Evolutionary conservation across 108 stramenopile genomes (phyloP).

Genomic region (Cyclotella distinguenda): DNA sequence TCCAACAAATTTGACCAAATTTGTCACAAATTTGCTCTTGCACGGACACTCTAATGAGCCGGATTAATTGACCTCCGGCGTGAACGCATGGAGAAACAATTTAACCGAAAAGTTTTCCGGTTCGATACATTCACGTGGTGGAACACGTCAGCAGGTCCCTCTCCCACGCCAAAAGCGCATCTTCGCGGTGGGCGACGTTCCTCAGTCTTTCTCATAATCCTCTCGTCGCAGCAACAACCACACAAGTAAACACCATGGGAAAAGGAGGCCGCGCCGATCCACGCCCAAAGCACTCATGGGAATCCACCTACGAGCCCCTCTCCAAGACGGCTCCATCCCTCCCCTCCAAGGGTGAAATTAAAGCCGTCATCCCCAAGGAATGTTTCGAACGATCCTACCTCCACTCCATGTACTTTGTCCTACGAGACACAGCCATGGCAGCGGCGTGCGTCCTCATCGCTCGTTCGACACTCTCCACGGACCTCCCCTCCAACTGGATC

Average conservation of each 20-base stretch:
- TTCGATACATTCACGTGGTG: not conserved
- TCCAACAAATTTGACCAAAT: too few relatives aligned
- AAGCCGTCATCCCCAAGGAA: conserved; percentile 85
- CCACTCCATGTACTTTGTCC: conserved; percentile 81
- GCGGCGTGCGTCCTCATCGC: conserved; percentile 80
- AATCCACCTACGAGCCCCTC: conserved; percentile 81
- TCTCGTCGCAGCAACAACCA: not conserved
- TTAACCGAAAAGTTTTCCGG: too few relatives aligned
- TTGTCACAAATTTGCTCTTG: too few relatives aligned
- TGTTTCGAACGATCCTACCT: conserved; percentile 93
- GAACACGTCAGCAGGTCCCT: conserved; percentile 1
- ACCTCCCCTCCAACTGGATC: conserved; percentile 58
- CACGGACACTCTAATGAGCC: not conserved
- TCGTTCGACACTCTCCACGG: conserved; percentile 70
- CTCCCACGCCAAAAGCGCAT: not conserved
- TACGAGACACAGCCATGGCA: conserved; percentile 81
- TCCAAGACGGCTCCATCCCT: conserved; percentile 80
- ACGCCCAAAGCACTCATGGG: conserved; percentile 54
- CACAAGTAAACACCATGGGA: conserved; percentile 31
- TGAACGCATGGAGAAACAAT: too few relatives aligned
- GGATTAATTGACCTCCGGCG: not conserved
- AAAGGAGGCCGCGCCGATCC: conserved; percentile 41
- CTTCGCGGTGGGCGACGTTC: too few relatives aligned
- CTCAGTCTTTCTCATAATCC: too few relatives aligned
- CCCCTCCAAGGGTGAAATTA: conserved; percentile 89